Evolutionary conservation across 2,329 filamentous ascomycete species (phyloP).

Genomic region (Zymoseptoria brevis): DNA sequence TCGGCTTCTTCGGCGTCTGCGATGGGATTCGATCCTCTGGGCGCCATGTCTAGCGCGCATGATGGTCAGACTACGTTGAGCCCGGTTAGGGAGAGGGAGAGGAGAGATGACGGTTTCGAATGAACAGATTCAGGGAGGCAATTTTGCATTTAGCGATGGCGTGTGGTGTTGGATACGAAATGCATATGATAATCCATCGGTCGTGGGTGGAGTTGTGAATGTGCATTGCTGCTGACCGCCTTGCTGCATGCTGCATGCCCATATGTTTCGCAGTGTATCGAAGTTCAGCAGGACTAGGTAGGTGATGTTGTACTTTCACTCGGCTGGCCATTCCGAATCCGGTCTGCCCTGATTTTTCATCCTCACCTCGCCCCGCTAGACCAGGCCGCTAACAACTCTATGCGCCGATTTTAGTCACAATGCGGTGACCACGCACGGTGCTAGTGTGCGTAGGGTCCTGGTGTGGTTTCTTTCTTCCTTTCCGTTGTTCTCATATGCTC

Average conservation of each 20-base stretch:
- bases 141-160: constrained; percentile 14
- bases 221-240: too few relatives aligned
- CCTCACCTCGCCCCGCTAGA: neutral
- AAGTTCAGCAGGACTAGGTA: too few relatives aligned
- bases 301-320: too few relatives aligned
- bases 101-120: constrained; percentile 28
- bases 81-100: constrained; percentile 16
- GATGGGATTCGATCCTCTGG: constrained; percentile 26
- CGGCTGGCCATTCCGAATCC: neutral
- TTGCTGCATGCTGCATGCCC: too few relatives aligned
- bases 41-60: constrained; percentile 24
- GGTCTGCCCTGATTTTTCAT: neutral
- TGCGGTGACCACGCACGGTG: neutral
- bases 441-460: neutral
- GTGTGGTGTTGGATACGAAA: constrained; percentile 5
- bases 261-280: too few relatives aligned
- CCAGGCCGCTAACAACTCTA: neutral
- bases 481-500: neutral
- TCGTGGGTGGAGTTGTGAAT: neutral
- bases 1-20: constrained; percentile 13
- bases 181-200: neutral
- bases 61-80: constrained; percentile 13
- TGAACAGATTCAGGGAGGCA: constrained; percentile 8
- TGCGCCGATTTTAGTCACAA: too few relatives aligned
- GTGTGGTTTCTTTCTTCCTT: neutral